Evolutionary conservation across 805 yeast species (phyloP), one percentile per base, ranked within the genome.

Genomic region (Candida argentea): DNA sequence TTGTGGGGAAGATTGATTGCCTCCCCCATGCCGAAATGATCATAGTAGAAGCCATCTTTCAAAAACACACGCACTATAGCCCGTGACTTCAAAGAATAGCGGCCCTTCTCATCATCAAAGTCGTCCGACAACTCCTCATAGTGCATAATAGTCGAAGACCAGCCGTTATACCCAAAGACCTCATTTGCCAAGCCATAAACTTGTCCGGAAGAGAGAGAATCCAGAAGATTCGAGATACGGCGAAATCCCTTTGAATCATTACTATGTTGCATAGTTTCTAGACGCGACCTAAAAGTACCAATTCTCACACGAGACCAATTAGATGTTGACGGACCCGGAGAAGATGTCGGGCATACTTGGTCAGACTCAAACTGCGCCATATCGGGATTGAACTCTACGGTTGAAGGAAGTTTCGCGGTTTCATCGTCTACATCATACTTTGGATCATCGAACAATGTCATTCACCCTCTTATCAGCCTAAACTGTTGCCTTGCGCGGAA

Each of bases 141-240:
- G 4, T 43, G 46, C 8, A 59, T 16, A 1, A 73, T 48, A 26
- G 58, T 59, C 18, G 67, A 54, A 5, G 64, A 57, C 80, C 80
- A 73, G 6, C 80, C 79, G 34, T 69, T 57, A 41, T 52, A 67
- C 0, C 78, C 79, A 48, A 70, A 73, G 0, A 62, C 47, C 21
- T 65, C 69, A 33, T 73, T 73, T 1, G 74, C 72, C 31, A 62
- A 44, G 9, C 47, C 46, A 5, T 65, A 39, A 1, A 67, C 61
- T 11, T 62, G 40, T 39, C 24, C 17, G 4, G 40, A 24, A 6
- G 29, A 18, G 14, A 27, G 26, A 16, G 20, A 18, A 12, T 14
- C 9, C 15, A 33, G 17, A 6, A 18, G 25, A 11, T 23, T 7
- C 5, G 22, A 12, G 5, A 26, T 5, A n/a, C 31, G 27, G 8